Conservation (phyloP, 495 filamentous ascomycete genomes). For the Hypoxylon trugodes region DNA sequence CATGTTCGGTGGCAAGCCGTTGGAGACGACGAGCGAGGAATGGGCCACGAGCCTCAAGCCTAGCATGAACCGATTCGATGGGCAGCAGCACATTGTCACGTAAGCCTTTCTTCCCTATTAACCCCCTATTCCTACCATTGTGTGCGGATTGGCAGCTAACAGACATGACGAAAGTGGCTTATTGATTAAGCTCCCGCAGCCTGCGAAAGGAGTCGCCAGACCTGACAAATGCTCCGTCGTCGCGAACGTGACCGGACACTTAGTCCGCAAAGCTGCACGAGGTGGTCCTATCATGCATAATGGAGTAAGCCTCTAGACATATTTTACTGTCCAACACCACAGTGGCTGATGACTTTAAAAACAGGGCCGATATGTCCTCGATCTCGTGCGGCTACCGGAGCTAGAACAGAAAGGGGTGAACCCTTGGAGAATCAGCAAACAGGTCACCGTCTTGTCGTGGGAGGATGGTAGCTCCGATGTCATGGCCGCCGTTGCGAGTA, state of each 20-base stretch:
- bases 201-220: constrained; percentile 10
- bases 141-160: neutral
- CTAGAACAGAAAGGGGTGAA: constrained; percentile 41
- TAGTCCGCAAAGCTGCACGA: constrained; percentile 13
- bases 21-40: constrained; percentile 23
- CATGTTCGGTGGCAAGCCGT: constrained; percentile 40
- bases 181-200: constrained; percentile 39
- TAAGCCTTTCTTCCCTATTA: constrained; percentile 10
- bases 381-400: constrained; percentile 30
- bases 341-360: neutral
- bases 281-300: constrained; percentile 39
- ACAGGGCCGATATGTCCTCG: constrained; percentile 25
- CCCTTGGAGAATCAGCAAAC: constrained; percentile 43
- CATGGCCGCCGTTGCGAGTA: constrained; percentile 8
- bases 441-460: constrained; percentile 7
- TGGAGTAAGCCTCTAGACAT: constrained; percentile 29
- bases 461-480: constrained; percentile 32
- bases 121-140: neutral
- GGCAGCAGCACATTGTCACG: constrained; percentile 42
- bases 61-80: constrained; percentile 30
- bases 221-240: constrained; percentile 31
- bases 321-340: neutral
- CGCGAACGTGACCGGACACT: constrained; percentile 23
- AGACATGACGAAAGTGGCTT: constrained; percentile 17
- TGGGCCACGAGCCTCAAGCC: constrained; percentile 30